These are phyloP conservation scores for Stygiomarasmius scandens DNA, from an alignment of 1,284 basidiomycete species.

Conservation along the genomic window DNA sequence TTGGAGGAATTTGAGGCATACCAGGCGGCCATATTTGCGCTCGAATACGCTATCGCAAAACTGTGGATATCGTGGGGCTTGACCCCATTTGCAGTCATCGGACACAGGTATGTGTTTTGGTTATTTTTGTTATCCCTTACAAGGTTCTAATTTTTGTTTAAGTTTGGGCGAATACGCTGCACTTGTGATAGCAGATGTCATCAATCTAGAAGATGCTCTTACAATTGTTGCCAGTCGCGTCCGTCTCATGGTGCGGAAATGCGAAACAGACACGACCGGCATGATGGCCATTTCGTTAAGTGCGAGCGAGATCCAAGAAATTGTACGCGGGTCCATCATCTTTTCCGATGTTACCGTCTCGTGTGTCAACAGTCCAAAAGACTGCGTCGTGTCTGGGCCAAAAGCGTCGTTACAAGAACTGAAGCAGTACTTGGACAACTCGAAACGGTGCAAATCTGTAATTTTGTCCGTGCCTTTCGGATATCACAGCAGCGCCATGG, in stretches of 20 bases:
- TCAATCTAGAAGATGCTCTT: slow-evolving; percentile 58
- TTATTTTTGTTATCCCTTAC: slow-evolving; percentile 5
- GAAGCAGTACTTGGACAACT: slow-evolving; percentile 40
- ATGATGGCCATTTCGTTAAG: slow-evolving; percentile 61
- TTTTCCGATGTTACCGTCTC: slow-evolving; percentile 51
- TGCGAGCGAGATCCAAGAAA: slow-evolving; percentile 33
- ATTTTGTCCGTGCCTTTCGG: slow-evolving; percentile 59
- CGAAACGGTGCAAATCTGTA: slow-evolving; percentile 39
- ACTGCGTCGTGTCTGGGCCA: slow-evolving; percentile 62
- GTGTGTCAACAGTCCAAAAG: slow-evolving; percentile 61
- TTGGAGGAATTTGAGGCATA: slow-evolving; percentile 44
- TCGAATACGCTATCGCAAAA: slow-evolving; percentile 61
- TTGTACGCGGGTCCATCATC: slow-evolving; percentile 34
- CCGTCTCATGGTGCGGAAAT: slow-evolving; percentile 53
- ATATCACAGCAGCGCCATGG: slow-evolving; percentile 67
- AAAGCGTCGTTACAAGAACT: slow-evolving; percentile 44
- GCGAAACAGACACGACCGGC: slow-evolving; percentile 45
- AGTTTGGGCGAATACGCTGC: slow-evolving; percentile 76
- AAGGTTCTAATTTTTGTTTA: slow-evolving; percentile 10
- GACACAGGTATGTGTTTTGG: slow-evolving; percentile 58
- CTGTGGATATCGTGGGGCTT: slow-evolving; percentile 73
- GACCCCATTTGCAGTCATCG: slow-evolving; percentile 55
- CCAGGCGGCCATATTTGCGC: slow-evolving; percentile 59
- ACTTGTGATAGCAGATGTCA: slow-evolving; percentile 57
- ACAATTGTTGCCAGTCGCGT: slow-evolving; percentile 60